A percentile compares a stretch with the other conserved stretches of the same genome.
phyloP scores from a whole-genome alignment of 768 basidiomycete species.

The Phanerochaete carnosa region DNA sequence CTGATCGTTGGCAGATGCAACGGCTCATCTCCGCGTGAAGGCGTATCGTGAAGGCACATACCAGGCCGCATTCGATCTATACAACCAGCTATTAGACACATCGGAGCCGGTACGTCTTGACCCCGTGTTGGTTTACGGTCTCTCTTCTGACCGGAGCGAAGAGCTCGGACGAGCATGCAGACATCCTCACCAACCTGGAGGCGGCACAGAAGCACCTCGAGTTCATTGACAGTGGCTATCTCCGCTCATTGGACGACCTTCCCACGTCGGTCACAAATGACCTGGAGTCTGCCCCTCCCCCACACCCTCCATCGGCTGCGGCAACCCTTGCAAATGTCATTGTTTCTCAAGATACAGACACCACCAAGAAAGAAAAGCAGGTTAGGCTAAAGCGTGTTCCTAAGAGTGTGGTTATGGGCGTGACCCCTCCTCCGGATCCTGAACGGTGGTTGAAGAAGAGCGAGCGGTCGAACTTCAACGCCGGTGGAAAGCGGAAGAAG shows the following conservation, averaged over 20 bases:
- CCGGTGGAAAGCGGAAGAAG: conserved; percentile 50
- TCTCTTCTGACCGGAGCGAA: conserved; percentile 26
- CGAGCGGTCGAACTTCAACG: conserved; percentile 58
- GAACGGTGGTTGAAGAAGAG: conserved; percentile 89
- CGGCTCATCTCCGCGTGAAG: conserved; percentile 34
- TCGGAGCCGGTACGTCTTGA: conserved; percentile 63
- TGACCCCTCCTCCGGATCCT: conserved; percentile 81
- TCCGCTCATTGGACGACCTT: conserved; percentile 58
- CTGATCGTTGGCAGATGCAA: background rate
- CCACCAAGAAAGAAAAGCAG: conserved; percentile 40
- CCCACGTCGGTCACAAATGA: conserved; percentile 46
- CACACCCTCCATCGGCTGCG: conserved; percentile 35
- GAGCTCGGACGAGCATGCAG: conserved; percentile 86
- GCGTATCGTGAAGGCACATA: conserved; percentile 78
- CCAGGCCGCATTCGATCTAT: conserved; percentile 68
- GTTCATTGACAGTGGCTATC: conserved; percentile 73
- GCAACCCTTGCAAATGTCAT: conserved; percentile 28
- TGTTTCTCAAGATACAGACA: conserved; percentile 21
- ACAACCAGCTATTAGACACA: conserved; percentile 77
- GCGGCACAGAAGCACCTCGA: conserved; percentile 82
- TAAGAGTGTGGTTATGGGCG: conserved; percentile 70
- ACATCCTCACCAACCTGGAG: conserved; percentile 81
- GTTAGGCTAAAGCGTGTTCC: conserved; percentile 68
- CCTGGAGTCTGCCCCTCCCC: conserved; percentile 63
- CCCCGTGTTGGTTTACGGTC: background rate